Percentiles rank a stretch among this genome's conserved stretches.
Evolutionary conservation across 2,329 filamentous ascomycete genomes (phyloP).

Genomic region (Didymella pomorum): DNA sequence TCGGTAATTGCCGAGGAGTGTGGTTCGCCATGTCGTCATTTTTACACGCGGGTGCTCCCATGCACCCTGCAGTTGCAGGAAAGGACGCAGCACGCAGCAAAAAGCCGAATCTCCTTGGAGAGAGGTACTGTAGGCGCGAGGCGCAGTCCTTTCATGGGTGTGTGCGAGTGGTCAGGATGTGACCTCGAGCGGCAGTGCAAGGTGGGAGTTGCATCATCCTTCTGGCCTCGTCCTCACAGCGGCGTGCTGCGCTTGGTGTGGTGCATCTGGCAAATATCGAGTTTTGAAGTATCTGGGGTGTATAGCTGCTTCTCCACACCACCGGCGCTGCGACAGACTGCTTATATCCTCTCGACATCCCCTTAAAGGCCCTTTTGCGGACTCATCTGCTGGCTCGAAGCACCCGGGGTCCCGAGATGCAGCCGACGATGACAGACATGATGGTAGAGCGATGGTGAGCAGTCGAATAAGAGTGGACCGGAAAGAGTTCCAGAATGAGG

Average conservation of each 20-base stretch:
- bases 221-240: constrained; percentile 25
- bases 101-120: constrained; percentile 18
- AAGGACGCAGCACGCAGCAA: constrained; percentile 14
- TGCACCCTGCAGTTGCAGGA: constrained; percentile 4
- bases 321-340: constrained; percentile 27
- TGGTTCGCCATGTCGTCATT: constrained; percentile 6
- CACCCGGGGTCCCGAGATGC: constrained; percentile 36
- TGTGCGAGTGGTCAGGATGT: constrained; percentile 13
- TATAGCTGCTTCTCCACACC: constrained; percentile 1
- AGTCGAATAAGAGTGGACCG: constrained; percentile 36
- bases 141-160: constrained; percentile 24
- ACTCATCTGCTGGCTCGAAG: constrained; percentile 29
- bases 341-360: constrained; percentile 38
- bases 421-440: constrained; percentile 31
- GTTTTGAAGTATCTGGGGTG: constrained; percentile 1
- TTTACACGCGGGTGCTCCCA: not conserved
- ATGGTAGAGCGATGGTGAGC: constrained; percentile 23
- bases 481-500: constrained; percentile 19
- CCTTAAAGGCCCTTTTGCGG: constrained; percentile 49
- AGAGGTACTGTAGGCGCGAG: constrained; percentile 17
- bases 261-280: constrained; percentile 1
- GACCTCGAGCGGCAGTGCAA: constrained; percentile 25
- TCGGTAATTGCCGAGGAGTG: not conserved
- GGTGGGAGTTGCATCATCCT: constrained; percentile 25
- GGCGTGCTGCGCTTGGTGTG: constrained; percentile 18